Percentiles rank a stretch among this genome's conserved stretches.
Conservation (phyloP, 2,329 filamentous ascomycete species). For the Arachnomyces sp. region DNA sequence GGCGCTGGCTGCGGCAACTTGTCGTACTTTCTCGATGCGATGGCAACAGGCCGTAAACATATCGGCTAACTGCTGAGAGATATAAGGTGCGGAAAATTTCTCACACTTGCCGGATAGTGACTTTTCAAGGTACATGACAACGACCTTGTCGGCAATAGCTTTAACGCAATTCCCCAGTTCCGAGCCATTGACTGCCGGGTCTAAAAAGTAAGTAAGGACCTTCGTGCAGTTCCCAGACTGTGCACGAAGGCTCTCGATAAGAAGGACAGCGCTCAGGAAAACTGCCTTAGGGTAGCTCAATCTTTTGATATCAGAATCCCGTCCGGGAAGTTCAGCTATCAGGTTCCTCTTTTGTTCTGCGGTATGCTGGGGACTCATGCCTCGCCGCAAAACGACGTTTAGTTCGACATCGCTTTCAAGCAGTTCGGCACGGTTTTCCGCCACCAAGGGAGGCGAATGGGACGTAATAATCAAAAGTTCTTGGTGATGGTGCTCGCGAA, state of each 20-base stretch:
- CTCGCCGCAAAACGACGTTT: conserved; percentile 83
- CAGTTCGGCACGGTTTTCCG: conserved; percentile 80
- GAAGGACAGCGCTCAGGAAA: conserved; percentile 81
- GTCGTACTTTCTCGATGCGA: conserved; percentile 83
- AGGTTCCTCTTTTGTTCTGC: conserved; percentile 74
- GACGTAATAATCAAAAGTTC: conserved; percentile 80
- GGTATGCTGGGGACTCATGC: conserved; percentile 66
- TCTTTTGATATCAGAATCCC: conserved; percentile 68
- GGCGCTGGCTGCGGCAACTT: conserved; percentile 74
- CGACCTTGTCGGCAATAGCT: conserved; percentile 58
- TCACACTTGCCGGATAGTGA: conserved; percentile 64
- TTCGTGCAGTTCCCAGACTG: conserved; percentile 84
- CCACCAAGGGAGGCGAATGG: conserved; percentile 77
- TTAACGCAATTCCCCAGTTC: conserved; percentile 57
- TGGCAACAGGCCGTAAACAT: conserved; percentile 90
- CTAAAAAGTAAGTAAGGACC: conserved; percentile 85
- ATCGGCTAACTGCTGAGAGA: conserved; percentile 76
- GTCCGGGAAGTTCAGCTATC: conserved; percentile 63
- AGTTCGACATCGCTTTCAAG: conserved; percentile 95
- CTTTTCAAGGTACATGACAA: conserved; percentile 71
- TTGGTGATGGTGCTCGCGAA: conserved; percentile 63
- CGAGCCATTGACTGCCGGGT: conserved; percentile 66
- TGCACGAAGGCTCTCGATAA: conserved; percentile 83
- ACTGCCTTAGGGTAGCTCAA: conserved; percentile 86
- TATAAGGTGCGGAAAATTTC: conserved; percentile 80